Evolutionary conservation across 1,139 yeast species (phyloP), one percentile per base, ranked within the genome.

Genomic region (Debaryomyces sp.): DNA sequence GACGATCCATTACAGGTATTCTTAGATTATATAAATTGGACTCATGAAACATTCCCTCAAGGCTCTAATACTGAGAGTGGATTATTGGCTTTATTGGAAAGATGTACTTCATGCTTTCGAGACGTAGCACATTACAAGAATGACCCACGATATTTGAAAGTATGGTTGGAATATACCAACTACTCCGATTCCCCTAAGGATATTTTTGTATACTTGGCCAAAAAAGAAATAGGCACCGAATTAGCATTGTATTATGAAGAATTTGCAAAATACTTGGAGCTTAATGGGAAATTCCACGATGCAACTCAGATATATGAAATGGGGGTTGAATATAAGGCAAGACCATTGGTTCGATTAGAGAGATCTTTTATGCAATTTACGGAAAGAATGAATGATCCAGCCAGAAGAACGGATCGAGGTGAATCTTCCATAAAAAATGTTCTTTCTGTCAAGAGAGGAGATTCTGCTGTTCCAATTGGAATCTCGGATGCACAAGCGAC

Each of bases 1-100:
- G 97, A 91, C 65, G 97, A 92, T 60, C 97, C 97, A 0, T 66
- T 91, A 26, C 89, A 87, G 50, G 80, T 83, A 1, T 90, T 79
- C 64, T 59, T 89, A 21, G 85, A 85, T 18, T 91, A 89, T 56
- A 75, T 92, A 13, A 66, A 73, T 13, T 92, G 97, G 96, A 81
- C 83, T 6, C 82, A 80, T 47, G 76, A 77, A 41, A 78, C 76
- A 37, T 87, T 69, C 55, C 92, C 96, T 0, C 84, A 84, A 40
- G 96, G 96, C 0, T 73, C 78, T 21, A 79, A 80, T 8, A 72
- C 77, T 3, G 87, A 85, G 37, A 86, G 91, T 54, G 92, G 91
- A 0, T 71, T 90, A 46, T 69, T 90, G 17, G 74, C 70, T 21
- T 64, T 89, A 5, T 71, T 91, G 24, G 97, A 91, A 61, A 69